Conservation (phyloP, 257 asterid genomes). For the Striga asiatica region DNA sequence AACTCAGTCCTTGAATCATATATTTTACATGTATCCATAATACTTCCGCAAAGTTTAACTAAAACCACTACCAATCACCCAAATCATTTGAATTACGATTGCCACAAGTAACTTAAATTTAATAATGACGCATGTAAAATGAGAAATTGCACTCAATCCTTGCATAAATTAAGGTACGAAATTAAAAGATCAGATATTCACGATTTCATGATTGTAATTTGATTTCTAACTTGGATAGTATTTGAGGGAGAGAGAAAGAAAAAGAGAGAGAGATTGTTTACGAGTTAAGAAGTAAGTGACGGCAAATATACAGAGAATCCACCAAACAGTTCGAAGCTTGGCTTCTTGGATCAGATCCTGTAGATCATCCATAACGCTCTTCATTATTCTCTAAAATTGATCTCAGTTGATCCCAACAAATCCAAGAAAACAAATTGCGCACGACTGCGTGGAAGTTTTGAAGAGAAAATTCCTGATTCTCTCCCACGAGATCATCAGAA, state of each 20-base stretch:
- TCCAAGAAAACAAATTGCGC: constrained; percentile 2
- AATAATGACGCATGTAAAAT: no score
- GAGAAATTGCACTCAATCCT: no score
- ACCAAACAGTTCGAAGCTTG: constrained; percentile 84
- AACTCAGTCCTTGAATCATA: no score
- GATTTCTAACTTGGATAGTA: background rate
- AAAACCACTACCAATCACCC: no score
- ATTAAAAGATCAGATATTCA: background rate
- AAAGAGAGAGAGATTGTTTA: constrained; percentile 29
- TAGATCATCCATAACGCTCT: constrained; percentile 49
- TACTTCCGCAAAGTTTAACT: no score
- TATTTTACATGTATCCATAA: no score
- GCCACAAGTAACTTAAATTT: no score
- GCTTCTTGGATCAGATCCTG: constrained; percentile 88
- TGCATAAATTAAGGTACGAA: background rate
- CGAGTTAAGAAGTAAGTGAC: constrained; percentile 71
- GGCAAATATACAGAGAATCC: constrained; percentile 70
- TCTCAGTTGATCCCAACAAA: background rate
- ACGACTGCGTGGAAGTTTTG: background rate
- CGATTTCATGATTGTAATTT: background rate
- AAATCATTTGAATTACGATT: no score
- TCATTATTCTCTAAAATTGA: constrained; percentile 14
- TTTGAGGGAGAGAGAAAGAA: background rate
- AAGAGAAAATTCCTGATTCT: background rate
- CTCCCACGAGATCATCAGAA: background rate